Conservation (phyloP, 2,329 filamentous ascomycete species). For the Phyllosticta paracitricarpa region DNA sequence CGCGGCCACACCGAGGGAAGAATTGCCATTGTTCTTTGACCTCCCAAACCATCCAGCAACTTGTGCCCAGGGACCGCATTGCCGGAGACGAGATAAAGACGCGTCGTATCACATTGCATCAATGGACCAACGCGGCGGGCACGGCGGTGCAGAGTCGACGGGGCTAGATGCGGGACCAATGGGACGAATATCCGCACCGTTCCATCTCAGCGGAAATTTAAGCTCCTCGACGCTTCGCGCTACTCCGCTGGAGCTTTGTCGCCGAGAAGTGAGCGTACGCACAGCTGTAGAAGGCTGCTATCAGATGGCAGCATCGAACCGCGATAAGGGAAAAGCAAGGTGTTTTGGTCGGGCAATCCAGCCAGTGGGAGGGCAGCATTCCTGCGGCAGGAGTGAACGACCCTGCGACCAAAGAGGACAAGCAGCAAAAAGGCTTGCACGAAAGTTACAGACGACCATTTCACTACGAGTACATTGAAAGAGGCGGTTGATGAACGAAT, state of each 20-base stretch:
- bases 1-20: not conserved
- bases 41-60: not conserved
- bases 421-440: not conserved
- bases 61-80: not conserved
- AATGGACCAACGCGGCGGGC: not conserved
- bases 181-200: not conserved
- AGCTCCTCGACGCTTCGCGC: not conserved
- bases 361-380: not conserved
- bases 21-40: not conserved
- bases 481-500: not conserved
- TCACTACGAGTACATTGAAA: too few relatives aligned
- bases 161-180: not conserved
- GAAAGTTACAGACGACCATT: too few relatives aligned
- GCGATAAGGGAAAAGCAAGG: not conserved
- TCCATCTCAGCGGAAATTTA: not conserved
- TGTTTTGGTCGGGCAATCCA: not conserved
- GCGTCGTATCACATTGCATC: not conserved
- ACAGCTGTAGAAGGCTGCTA: not conserved
- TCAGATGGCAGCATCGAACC: not conserved
- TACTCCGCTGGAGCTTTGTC: not conserved
- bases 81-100: not conserved
- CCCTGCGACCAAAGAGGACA: not conserved
- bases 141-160: not conserved
- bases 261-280: not conserved
- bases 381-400: not conserved